phyloP scores from a whole-genome alignment of 75 land plant species.

The Larix kaempferi region DNA sequence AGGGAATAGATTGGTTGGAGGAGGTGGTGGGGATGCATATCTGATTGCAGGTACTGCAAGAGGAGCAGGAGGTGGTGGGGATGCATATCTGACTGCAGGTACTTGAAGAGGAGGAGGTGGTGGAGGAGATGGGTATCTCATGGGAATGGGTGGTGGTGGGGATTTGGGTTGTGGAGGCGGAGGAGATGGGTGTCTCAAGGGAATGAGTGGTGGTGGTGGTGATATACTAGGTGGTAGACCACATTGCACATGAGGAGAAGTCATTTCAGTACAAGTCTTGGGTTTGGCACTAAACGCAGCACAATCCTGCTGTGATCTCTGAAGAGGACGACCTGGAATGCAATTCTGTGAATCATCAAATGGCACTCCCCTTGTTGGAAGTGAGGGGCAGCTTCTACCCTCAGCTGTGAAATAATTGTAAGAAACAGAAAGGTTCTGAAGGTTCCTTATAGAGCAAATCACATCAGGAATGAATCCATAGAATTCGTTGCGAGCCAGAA shows the following conservation, averaged over 20 bases:
- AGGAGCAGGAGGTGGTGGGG: too few relatives aligned
- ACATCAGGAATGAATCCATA: constrained; percentile 61
- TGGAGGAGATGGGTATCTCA: not conserved
- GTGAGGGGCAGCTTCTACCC: constrained; percentile 35
- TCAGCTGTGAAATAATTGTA: constrained; percentile 79
- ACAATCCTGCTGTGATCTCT: constrained; percentile 57
- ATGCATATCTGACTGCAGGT: too few relatives aligned
- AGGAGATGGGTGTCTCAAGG: not conserved
- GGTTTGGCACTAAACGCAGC: constrained; percentile 22
- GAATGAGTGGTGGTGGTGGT: constrained; percentile 11
- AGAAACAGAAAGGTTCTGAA: constrained; percentile 58
- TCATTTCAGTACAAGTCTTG: not conserved
- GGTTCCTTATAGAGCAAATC: constrained; percentile 52
- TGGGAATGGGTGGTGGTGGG: constrained; percentile 5
- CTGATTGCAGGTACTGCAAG: too few relatives aligned
- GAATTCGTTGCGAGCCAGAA: constrained; percentile 61
- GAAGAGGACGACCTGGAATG: constrained; percentile 59
- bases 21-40: too few relatives aligned
- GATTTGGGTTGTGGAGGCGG: not conserved
- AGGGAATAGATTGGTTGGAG: too few relatives aligned
- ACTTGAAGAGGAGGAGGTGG: not conserved
- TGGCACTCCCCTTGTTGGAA: constrained; percentile 31
- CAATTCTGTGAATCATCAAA: constrained; percentile 74
- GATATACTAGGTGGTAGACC: constrained; percentile 8
- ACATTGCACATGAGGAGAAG: constrained; percentile 6